Conservation (phyloP, 306 rosid genomes). For the Medicago arabica region DNA sequence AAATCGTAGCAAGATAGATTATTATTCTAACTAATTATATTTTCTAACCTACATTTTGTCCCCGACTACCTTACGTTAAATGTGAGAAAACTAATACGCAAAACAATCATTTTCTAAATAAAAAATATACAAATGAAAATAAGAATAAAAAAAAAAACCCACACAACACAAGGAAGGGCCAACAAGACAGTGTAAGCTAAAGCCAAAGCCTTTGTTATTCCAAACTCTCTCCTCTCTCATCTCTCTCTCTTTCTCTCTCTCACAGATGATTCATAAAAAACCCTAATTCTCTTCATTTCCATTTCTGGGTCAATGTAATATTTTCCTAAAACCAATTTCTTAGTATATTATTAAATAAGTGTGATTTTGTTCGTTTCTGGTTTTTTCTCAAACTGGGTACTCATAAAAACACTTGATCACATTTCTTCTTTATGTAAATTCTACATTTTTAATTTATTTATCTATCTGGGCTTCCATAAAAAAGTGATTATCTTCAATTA, state of each 20-base stretch:
- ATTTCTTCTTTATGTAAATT: slow-evolving; percentile 39
- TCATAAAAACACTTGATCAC: slow-evolving; percentile 38
- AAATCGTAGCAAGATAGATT: too few species aligned
- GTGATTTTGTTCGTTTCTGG: slow-evolving; percentile 20
- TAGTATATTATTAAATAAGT: neutral
- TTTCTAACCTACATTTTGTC: neutral
- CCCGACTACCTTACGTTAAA: neutral
- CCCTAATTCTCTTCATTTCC: slow-evolving; percentile 47
- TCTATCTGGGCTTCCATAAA: neutral
- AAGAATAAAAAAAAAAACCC: neutral
- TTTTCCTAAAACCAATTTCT: slow-evolving; percentile 15
- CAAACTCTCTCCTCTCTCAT: slow-evolving; percentile 30
- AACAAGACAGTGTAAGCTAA: slow-evolving; percentile 33
- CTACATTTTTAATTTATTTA: slow-evolving; percentile 26
- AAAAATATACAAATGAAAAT: too few species aligned
- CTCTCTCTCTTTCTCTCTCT: slow-evolving; percentile 37
- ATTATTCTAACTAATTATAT: neutral
- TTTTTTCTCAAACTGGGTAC: slow-evolving; percentile 6
- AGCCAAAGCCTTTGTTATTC: slow-evolving; percentile 50
- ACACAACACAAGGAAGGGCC: slow-evolving; percentile 31
- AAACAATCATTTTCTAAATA: slow-evolving; percentile 5
- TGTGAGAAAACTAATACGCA: neutral
- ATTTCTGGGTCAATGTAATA: slow-evolving; percentile 12
- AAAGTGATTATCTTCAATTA: slow-evolving; percentile 39
- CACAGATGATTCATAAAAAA: slow-evolving; percentile 48